These are phyloP conservation scores for Caloboletus firmus DNA, from an alignment of 1,284 basidiomycete genomes.

Conservation along the genomic window DNA sequence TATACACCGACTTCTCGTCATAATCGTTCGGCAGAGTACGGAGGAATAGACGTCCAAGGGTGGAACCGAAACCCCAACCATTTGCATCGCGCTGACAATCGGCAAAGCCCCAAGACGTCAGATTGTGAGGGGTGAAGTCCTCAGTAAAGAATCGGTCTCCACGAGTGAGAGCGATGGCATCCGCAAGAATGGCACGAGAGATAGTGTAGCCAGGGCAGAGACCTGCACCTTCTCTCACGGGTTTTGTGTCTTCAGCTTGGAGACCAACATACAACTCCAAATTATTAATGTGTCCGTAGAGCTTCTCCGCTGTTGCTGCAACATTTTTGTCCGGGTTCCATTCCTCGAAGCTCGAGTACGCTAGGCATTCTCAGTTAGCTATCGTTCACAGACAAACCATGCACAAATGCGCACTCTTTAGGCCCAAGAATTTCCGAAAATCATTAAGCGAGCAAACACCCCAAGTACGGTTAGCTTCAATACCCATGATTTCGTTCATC, in stretches of 20 bases:
- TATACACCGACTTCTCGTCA: slow-evolving; percentile 69
- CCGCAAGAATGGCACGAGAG: slow-evolving; percentile 83
- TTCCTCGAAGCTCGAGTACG: slow-evolving; percentile 68
- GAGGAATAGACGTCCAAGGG: slow-evolving; percentile 70
- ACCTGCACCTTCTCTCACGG: slow-evolving; percentile 74
- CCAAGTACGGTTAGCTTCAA: slow-evolving; percentile 77
- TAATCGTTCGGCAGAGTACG: slow-evolving; percentile 72
- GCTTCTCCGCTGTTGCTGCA: slow-evolving; percentile 68
- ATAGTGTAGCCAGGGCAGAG: slow-evolving; percentile 84
- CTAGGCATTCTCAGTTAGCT: slow-evolving; percentile 31
- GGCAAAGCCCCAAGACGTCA: slow-evolving; percentile 80
- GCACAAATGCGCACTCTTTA: slow-evolving; percentile 56
- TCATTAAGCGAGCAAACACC: slow-evolving; percentile 85
- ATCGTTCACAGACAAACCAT: background rate
- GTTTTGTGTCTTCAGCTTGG: slow-evolving; percentile 73
- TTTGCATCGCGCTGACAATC: slow-evolving; percentile 72
- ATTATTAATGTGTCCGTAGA: slow-evolving; percentile 76
- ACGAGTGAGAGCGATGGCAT: slow-evolving; percentile 84
- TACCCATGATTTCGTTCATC: slow-evolving; percentile 80
- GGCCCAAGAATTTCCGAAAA: slow-evolving; percentile 76
- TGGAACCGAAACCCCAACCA: slow-evolving; percentile 72
- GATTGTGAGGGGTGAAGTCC: slow-evolving; percentile 78
- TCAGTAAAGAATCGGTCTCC: slow-evolving; percentile 82
- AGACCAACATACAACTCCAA: slow-evolving; percentile 82
- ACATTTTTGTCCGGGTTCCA: slow-evolving; percentile 82